Base-by-base conservation (phyloP, 345 rosid genomes). In the Eucalyptus curtisii region DNA sequence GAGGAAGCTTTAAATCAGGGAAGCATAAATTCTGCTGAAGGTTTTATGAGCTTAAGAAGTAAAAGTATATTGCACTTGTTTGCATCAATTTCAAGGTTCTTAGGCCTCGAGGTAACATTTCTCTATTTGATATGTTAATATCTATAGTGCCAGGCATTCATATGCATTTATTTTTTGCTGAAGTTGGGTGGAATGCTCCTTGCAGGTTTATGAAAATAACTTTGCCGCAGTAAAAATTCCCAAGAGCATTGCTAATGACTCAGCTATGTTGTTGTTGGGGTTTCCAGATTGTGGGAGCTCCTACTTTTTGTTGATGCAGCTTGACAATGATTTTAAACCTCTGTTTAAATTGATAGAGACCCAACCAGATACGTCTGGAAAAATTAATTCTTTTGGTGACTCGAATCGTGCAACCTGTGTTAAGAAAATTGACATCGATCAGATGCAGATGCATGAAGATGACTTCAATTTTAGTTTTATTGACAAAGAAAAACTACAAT, bases 1-100 rank as follows among this genome's bases (percentile, higher is more conserved):
- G 99, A 97, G 93, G 99, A 98, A 92, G 97, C 96, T 57, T 92
- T 98, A 91, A 98, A 96, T 91, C 99, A 95, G 91, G 99, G 98
- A 89, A 97, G 92, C 86, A 94, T 91, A 89, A 91, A 95, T 91
- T 97, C 98, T 8, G 93, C 92, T 89, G 99, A 98, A 87, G 96
- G 94, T 92, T 98, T 98, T 90, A 92, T 90, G 66, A 95, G 93
- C 94, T 92, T 96, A 94, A 93, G 99, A 92, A 98, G 92, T 92
- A 97, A 95, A 95, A 97, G 99, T 90, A 95, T 98, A 86, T 90
- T 96, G 92, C 97, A 95, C 87, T 91, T 97, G 71, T 94, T 96
- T 90, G 99, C 99, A 86, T 93, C 97, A 86, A 92, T 95, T 91
- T 98, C 98, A 92, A 95, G 95, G 90, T 98, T 96, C 89, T 94